These are phyloP conservation scores for Phellinidium pouzarii DNA, from an alignment of 1,284 basidiomycete genomes.

Conservation along the genomic window DNA sequence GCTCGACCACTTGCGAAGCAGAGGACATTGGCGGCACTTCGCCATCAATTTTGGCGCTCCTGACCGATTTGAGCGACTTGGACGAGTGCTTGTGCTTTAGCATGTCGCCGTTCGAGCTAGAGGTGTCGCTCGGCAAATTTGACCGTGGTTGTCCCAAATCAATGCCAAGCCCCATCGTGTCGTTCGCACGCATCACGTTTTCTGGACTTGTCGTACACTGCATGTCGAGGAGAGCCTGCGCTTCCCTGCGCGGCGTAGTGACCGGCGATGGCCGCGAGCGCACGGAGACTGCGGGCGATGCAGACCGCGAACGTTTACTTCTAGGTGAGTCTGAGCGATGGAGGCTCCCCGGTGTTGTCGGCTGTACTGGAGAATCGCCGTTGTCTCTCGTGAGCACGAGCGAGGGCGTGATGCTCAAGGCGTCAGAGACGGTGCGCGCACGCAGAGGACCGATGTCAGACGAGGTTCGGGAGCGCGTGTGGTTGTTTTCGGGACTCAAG, in stretches of 20 bases:
- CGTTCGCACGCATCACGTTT: not conserved
- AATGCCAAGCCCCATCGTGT: constrained; percentile 10
- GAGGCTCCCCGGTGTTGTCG: constrained; percentile 18
- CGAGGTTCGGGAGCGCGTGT: constrained; percentile 16
- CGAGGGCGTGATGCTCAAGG: constrained; percentile 4
- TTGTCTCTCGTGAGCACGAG: constrained; percentile 20
- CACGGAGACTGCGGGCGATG: constrained; percentile 3
- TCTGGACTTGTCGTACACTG: constrained; percentile 12
- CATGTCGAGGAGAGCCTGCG: constrained; percentile 1
- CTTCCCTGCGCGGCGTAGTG: constrained; percentile 1
- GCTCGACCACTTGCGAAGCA: constrained; percentile 19
- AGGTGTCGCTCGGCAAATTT: constrained; percentile 1
- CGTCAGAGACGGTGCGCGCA: constrained; percentile 15
- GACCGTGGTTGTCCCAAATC: constrained; percentile 11
- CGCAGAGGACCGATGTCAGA: constrained; percentile 19
- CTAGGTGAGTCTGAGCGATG: constrained; percentile 18
- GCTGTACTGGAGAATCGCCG: constrained; percentile 13
- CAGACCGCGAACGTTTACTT: constrained; percentile 9
- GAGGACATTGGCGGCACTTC: constrained; percentile 18
- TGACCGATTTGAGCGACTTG: constrained; percentile 22
- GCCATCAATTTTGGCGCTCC: constrained; percentile 15
- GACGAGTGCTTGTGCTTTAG: constrained; percentile 15
- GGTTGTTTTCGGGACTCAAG: constrained; percentile 14
- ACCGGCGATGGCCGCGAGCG: constrained; percentile 2
- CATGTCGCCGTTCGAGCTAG: constrained; percentile 3